Conservation (phyloP, 805 yeast species). For the Lipomyces sp. region DNA sequence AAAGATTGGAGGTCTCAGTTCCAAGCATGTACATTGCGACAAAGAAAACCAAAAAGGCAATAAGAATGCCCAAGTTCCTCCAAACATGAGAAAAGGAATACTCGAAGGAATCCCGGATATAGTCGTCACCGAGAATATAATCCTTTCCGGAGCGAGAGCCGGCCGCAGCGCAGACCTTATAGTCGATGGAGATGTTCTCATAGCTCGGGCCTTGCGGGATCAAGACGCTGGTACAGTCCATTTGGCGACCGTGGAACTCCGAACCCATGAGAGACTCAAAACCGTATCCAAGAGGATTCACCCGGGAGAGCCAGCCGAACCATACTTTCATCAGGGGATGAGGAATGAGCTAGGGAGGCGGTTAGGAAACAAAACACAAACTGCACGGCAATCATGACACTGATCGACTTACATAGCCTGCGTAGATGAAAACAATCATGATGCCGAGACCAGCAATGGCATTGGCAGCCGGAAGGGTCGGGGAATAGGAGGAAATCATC, state of each 20-base stretch:
- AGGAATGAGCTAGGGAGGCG: conserved; percentile 44
- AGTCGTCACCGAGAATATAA: conserved; percentile 58
- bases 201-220: conserved; percentile 63
- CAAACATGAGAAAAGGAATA: conserved; percentile 62
- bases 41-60: conserved; percentile 50
- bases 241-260: conserved; percentile 58
- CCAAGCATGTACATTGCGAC: conserved; percentile 35
- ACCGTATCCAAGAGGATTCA: conserved; percentile 56
- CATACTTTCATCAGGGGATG: conserved; percentile 61
- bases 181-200: conserved; percentile 38
- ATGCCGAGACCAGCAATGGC: conserved; percentile 47
- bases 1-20: conserved; percentile 37
- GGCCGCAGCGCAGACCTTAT: conserved; percentile 53
- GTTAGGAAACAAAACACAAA: too few relatives aligned
- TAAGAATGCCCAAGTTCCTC: conserved; percentile 72
- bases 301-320: conserved; percentile 64
- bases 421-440: conserved; percentile 43
- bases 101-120: conserved; percentile 47
- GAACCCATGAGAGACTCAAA: conserved; percentile 63
- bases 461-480: conserved; percentile 42
- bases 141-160: conserved; percentile 55
- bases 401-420: conserved; percentile 47
- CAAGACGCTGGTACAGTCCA: conserved; percentile 47
- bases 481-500: conserved; percentile 40
- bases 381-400: too few relatives aligned